Evolutionary conservation across 2,329 filamentous ascomycete genomes (phyloP).

Genomic region (Teratosphaeria pseudoeucalypti): DNA sequence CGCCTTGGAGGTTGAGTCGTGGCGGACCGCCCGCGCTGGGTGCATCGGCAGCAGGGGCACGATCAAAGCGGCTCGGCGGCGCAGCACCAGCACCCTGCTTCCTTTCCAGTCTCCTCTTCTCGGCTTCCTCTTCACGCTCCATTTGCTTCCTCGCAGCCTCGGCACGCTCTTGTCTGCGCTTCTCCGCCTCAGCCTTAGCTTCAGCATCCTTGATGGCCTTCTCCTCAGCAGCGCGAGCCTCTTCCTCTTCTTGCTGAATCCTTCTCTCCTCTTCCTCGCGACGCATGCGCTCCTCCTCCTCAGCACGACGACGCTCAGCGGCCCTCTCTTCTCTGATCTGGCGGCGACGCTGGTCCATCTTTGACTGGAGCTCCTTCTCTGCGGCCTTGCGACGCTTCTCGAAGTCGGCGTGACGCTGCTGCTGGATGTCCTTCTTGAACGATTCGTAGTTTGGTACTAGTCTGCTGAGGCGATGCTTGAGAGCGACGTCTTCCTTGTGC

Average conservation of each 20-base stretch:
- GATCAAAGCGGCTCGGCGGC: slow-evolving; percentile 28
- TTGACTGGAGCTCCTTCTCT: slow-evolving; percentile 84
- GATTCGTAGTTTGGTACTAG: slow-evolving; percentile 75
- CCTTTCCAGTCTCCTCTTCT: slow-evolving; percentile 61
- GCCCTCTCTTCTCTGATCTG: slow-evolving; percentile 75
- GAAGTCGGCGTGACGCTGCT: slow-evolving; percentile 87
- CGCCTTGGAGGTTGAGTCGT: slow-evolving; percentile 49
- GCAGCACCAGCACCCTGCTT: slow-evolving; percentile 29
- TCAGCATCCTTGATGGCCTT: slow-evolving; percentile 48
- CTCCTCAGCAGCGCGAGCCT: slow-evolving; percentile 67
- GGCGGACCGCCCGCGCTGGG: slow-evolving; percentile 44
- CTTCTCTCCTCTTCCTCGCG: slow-evolving; percentile 79
- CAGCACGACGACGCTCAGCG: slow-evolving; percentile 71
- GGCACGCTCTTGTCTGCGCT: slow-evolving; percentile 52
- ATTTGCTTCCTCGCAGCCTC: slow-evolving; percentile 26
- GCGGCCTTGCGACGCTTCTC: slow-evolving; percentile 87
- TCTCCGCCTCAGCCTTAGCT: slow-evolving; percentile 51
- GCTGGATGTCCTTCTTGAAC: slow-evolving; percentile 72
- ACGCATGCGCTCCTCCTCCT: slow-evolving; percentile 69
- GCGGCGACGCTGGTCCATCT: slow-evolving; percentile 79
- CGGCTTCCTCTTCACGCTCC: slow-evolving; percentile 72
- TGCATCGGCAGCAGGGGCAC: slow-evolving; percentile 32
- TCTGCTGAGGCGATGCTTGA: slow-evolving; percentile 84
- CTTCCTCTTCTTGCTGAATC: slow-evolving; percentile 76
- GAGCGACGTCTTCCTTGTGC: slow-evolving; percentile 81